Percentiles rank a stretch among this genome's conserved stretches.
phyloP scores from a whole-genome alignment of 495 filamentous ascomycete genomes.

The Ramalina intermedia region DNA sequence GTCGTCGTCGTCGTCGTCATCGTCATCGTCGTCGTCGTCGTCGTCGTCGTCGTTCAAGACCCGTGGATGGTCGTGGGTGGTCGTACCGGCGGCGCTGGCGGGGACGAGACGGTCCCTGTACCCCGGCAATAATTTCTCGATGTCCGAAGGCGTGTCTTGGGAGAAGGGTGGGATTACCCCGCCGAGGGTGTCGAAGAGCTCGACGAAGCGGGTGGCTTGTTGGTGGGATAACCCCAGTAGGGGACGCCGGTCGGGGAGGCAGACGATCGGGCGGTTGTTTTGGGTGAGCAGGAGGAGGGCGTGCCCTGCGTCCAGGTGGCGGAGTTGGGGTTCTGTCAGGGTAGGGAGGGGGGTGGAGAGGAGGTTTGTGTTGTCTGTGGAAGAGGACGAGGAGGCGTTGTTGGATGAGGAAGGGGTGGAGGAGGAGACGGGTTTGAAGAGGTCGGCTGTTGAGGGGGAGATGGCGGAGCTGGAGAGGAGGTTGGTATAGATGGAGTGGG shows the following conservation, averaged over 20 bases:
- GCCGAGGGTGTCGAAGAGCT: constrained; percentile 43
- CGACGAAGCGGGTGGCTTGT: constrained; percentile 64
- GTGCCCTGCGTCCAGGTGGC: constrained; percentile 22
- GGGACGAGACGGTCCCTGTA: neutral
- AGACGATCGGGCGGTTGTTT: constrained; percentile 25
- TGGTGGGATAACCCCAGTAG: constrained; percentile 59
- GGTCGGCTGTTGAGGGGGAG: constrained; percentile 33
- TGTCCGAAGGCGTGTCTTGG: neutral
- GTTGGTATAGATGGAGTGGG: constrained; percentile 19
- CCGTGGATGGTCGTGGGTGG: neutral
- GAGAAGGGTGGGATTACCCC: too few species aligned
- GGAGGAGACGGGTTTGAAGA: constrained; percentile 39
- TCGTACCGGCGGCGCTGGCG: neutral
- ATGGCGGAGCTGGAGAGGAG: constrained; percentile 28
- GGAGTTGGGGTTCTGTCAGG: constrained; percentile 14
- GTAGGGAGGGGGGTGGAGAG: constrained; percentile 29
- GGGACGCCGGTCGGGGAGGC: constrained; percentile 57
- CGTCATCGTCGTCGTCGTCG: neutral
- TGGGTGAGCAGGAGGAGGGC: constrained; percentile 24
- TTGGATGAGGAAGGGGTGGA: constrained; percentile 37
- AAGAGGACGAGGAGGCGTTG: constrained; percentile 31
- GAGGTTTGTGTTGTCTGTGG: constrained; percentile 33
- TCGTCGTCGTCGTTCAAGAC: neutral
- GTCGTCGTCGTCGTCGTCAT: neutral
- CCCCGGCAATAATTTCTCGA: neutral